Percentiles rank a stretch among this genome's conserved stretches.
These are phyloP conservation scores for Stemphylium beticola DNA, from an alignment of 2,329 filamentous ascomycete species.

Conservation along the genomic window DNA sequence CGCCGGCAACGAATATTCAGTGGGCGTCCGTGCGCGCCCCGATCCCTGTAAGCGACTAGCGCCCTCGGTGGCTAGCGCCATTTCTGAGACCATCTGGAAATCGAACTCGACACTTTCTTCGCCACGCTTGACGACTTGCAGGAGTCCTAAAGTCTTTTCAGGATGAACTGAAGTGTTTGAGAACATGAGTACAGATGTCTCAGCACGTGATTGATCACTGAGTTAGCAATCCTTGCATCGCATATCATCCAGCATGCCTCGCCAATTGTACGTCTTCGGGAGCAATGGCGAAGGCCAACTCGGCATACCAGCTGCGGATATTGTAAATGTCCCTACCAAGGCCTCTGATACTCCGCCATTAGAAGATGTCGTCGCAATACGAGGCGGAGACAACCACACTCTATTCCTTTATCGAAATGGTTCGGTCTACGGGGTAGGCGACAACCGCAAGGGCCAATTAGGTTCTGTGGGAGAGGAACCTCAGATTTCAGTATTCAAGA, in stretches of 20 bases:
- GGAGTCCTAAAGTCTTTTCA: too few relatives aligned
- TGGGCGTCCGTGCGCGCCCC: conserved; percentile 21
- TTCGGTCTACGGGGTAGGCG: conserved; percentile 69
- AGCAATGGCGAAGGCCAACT: conserved; percentile 62
- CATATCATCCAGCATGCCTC: conserved; percentile 19
- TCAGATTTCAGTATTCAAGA: background rate
- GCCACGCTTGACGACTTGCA: background rate
- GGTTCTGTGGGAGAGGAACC: conserved; percentile 20
- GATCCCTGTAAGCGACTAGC: conserved; percentile 20
- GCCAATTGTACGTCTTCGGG: conserved; percentile 54
- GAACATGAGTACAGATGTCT: background rate
- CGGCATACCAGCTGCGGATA: conserved; percentile 55
- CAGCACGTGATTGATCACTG: background rate
- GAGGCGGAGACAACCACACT: conserved; percentile 86
- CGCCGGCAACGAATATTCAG: conserved; percentile 28
- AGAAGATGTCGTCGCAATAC: conserved; percentile 45
- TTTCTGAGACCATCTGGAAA: background rate
- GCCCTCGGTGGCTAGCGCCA: conserved; percentile 4
- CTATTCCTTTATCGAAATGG: conserved; percentile 69
- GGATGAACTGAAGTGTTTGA: background rate
- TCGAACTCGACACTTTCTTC: background rate
- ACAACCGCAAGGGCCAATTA: conserved; percentile 58
- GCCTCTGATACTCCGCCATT: conserved; percentile 9
- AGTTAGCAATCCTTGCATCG: background rate
- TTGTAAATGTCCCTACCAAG: conserved; percentile 29